phyloP scores from a whole-genome alignment of 169 alveolate species.

The Plasmodium vinckei region DNA sequence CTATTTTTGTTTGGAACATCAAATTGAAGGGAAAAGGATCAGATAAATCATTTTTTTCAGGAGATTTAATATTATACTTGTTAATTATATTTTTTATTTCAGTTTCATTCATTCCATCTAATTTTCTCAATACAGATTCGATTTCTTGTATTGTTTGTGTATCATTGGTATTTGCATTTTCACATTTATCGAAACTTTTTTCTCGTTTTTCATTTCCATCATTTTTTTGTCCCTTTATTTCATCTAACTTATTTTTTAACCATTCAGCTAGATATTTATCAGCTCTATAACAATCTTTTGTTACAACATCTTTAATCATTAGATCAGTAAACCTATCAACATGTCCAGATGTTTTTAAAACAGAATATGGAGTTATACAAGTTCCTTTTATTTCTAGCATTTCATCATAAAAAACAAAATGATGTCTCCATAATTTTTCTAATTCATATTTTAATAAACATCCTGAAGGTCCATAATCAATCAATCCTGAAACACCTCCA shows the following conservation, averaged over 20 bases:
- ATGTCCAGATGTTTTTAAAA: constrained; percentile 97
- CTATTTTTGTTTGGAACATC: constrained; percentile 96
- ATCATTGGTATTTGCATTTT: constrained; percentile 32
- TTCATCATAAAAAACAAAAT: constrained; percentile 96
- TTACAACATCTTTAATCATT: constrained; percentile 94
- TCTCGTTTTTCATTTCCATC: constrained; percentile 37
- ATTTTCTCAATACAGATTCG: constrained; percentile 81
- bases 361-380: constrained; percentile 94
- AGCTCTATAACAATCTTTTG: constrained; percentile 92
- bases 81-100: constrained; percentile 89
- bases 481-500: constrained; percentile 97
- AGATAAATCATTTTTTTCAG: constrained; percentile 93
- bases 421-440: constrained; percentile 96
- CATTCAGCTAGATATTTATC: constrained; percentile 87
- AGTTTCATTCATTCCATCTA: constrained; percentile 89
- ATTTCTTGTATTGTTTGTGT: constrained; percentile 85
- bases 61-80: constrained; percentile 90
- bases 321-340: constrained; percentile 98
- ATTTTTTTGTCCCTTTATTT: constrained; percentile 3
- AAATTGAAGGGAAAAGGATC: constrained; percentile 96
- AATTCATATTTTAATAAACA: constrained; percentile 96
- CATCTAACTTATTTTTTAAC: constrained; percentile 32
- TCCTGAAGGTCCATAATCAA: constrained; percentile 98
- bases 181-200: constrained; percentile 18
- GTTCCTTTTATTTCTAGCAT: constrained; percentile 95